phyloP scores from a whole-genome alignment of 2,329 filamentous ascomycete genomes.

The Knufia petricola region DNA sequence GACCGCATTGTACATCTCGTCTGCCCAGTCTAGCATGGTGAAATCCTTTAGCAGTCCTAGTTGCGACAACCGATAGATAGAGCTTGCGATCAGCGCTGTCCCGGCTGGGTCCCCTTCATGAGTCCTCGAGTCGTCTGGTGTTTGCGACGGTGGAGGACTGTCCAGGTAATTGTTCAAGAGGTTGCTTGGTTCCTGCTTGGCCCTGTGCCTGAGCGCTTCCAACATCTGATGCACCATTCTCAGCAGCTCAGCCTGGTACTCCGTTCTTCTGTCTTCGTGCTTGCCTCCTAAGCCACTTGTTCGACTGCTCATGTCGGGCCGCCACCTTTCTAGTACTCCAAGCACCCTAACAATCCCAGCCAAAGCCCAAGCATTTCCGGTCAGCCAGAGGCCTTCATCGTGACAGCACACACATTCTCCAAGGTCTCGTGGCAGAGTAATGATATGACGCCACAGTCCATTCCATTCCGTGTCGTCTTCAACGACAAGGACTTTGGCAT shows the following conservation, averaged over 20 bases:
- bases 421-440: slow-evolving; percentile 30
- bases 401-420: slow-evolving; percentile 36
- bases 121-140: too few species aligned
- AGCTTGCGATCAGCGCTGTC: slow-evolving; percentile 37
- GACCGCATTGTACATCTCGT: slow-evolving; percentile 32
- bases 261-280: slow-evolving; percentile 21
- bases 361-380: slow-evolving; percentile 39
- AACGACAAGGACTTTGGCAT: slow-evolving; percentile 32
- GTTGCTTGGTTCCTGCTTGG: not conserved
- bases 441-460: slow-evolving; percentile 41
- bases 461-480: slow-evolving; percentile 17
- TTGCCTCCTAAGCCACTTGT: not conserved
- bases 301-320: slow-evolving; percentile 24
- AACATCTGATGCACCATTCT: slow-evolving; percentile 19
- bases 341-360: slow-evolving; percentile 40
- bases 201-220: not conserved
- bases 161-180: slow-evolving; percentile 41
- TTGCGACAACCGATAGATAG: slow-evolving; percentile 38
- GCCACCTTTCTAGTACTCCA: slow-evolving; percentile 27
- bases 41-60: slow-evolving; percentile 28
- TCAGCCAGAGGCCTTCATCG: slow-evolving; percentile 16
- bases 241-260: slow-evolving; percentile 26
- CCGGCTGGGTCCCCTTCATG: slow-evolving; percentile 37
- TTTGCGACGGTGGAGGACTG: slow-evolving; percentile 18
- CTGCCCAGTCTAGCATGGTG: slow-evolving; percentile 35